Evolutionary conservation across 208 protist genomes (phyloP).

Genomic region (Acanthamoeba quina): DNA sequence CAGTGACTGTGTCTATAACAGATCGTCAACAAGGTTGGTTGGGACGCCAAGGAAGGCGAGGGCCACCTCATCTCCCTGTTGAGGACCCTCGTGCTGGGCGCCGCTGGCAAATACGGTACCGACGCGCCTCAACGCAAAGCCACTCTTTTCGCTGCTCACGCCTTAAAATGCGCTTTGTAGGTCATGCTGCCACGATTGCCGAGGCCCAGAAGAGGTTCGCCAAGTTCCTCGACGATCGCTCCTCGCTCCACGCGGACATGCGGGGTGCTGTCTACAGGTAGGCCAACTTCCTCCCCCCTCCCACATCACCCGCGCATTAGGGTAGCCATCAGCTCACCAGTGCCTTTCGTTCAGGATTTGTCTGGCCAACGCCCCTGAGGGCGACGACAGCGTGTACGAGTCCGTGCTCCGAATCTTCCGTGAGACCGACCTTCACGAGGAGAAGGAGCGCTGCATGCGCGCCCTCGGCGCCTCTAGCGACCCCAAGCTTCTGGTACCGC

Average conservation of each 20-base stretch:
- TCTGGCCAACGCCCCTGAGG: slow-evolving; percentile 39
- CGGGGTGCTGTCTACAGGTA: slow-evolving; percentile 62
- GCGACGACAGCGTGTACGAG: slow-evolving; percentile 49
- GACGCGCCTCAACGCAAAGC: neutral
- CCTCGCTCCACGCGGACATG: slow-evolving; percentile 76
- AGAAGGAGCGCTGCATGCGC: slow-evolving; percentile 76
- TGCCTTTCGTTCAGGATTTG: slow-evolving; percentile 41
- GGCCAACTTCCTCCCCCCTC: too few relatives aligned
- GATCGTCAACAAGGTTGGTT: slow-evolving; percentile 56
- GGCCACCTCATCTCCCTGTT: slow-evolving; percentile 49
- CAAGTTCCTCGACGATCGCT: slow-evolving; percentile 24
- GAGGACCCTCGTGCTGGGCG: slow-evolving; percentile 38
- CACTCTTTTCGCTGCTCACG: neutral
- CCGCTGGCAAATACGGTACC: slow-evolving; percentile 57
- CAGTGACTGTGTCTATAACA: neutral
- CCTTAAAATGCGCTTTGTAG: neutral
- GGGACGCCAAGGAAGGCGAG: slow-evolving; percentile 53
- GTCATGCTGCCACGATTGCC: slow-evolving; percentile 23
- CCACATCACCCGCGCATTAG: too few relatives aligned
- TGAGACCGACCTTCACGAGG: slow-evolving; percentile 74
- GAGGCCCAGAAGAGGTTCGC: slow-evolving; percentile 60
- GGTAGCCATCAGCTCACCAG: neutral
- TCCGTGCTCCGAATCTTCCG: slow-evolving; percentile 73
- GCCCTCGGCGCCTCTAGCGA: slow-evolving; percentile 40
- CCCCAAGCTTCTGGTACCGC: slow-evolving; percentile 35